Conservation (phyloP, 306 rosid genomes). For the Dalbergia oliveri region DNA sequence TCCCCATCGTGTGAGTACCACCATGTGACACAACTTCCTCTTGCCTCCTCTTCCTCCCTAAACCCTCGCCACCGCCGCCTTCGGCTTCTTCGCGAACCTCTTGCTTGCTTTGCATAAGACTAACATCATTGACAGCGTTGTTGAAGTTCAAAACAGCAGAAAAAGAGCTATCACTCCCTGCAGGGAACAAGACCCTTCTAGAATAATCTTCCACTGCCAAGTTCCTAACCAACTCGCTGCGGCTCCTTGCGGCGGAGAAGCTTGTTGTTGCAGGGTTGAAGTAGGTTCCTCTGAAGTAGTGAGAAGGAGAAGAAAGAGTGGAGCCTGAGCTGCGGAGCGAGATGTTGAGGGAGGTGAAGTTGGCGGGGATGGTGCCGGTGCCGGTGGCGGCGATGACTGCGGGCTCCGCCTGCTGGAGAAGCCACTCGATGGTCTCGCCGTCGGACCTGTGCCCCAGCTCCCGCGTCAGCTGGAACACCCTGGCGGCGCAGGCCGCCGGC, state of each 20-base stretch:
- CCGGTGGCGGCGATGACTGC: constrained; percentile 84
- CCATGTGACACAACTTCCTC: constrained; percentile 55
- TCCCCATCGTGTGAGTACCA: constrained; percentile 49
- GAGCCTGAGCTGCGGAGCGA: constrained; percentile 82
- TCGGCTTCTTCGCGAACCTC: constrained; percentile 48
- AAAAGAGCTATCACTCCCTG: constrained; percentile 3
- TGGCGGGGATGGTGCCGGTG: constrained; percentile 82
- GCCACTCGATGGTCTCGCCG: constrained; percentile 88
- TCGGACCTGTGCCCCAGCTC: constrained; percentile 86
- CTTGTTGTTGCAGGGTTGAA: constrained; percentile 42
- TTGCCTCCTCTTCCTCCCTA: constrained; percentile 59
- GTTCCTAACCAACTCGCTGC: constrained; percentile 51
- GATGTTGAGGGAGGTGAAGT: constrained; percentile 79
- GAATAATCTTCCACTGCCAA: constrained; percentile 46
- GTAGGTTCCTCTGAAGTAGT: constrained; percentile 54
- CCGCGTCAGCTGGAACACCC: constrained; percentile 81
- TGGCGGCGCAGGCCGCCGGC: constrained; percentile 84
- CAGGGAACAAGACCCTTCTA: constrained; percentile 41
- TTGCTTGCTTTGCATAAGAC: constrained; percentile 50
- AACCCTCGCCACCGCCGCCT: neutral
- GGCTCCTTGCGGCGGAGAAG: constrained; percentile 39
- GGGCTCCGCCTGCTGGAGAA: constrained; percentile 85
- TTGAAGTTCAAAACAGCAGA: constrained; percentile 59
- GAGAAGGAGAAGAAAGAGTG: constrained; percentile 71
- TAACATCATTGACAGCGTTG: constrained; percentile 40